A percentile compares a stretch with the other conserved stretches of the same genome.
These are phyloP conservation scores for Epichloe gansuensis DNA, from an alignment of 2,329 filamentous ascomycete genomes.

Conservation along the genomic window DNA sequence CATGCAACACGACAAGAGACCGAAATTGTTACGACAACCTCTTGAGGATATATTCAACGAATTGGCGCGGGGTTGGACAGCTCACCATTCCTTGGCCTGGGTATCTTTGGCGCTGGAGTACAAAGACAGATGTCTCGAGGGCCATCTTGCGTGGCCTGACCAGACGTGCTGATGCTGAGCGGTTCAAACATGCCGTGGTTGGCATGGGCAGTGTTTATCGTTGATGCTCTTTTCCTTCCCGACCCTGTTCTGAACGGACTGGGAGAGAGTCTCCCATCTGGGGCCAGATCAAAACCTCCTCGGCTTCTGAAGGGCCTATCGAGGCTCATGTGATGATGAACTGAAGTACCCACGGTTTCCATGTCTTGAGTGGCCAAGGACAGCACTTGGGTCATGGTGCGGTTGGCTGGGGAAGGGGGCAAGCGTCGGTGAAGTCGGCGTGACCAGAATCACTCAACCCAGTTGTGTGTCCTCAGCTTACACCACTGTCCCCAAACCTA, in stretches of 20 bases:
- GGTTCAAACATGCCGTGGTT: constrained; percentile 23
- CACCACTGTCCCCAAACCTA: neutral
- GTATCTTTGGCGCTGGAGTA: constrained; percentile 43
- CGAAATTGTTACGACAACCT: neutral
- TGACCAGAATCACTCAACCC: constrained; percentile 4
- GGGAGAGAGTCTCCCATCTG: constrained; percentile 5
- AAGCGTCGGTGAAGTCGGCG: constrained; percentile 3
- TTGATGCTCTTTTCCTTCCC: constrained; percentile 31
- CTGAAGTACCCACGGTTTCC: constrained; percentile 11
- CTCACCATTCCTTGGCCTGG: constrained; percentile 47
- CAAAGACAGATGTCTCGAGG: constrained; percentile 41
- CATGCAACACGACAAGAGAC: neutral
- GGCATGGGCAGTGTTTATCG: constrained; percentile 33
- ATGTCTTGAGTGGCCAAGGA: constrained; percentile 13
- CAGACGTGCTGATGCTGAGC: constrained; percentile 17
- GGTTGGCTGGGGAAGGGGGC: neutral
- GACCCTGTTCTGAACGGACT: constrained; percentile 5
- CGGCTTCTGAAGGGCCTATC: constrained; percentile 10
- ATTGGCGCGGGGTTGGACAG: constrained; percentile 5
- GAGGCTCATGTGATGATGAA: constrained; percentile 12
- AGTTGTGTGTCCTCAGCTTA: constrained; percentile 1
- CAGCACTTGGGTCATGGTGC: constrained; percentile 15
- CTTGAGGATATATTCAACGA: neutral
- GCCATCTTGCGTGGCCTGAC: constrained; percentile 17
- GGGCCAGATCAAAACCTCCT: constrained; percentile 5